These are phyloP conservation scores for Monilinia polystroma DNA, from an alignment of 2,329 filamentous ascomycete species.

Conservation along the genomic window DNA sequence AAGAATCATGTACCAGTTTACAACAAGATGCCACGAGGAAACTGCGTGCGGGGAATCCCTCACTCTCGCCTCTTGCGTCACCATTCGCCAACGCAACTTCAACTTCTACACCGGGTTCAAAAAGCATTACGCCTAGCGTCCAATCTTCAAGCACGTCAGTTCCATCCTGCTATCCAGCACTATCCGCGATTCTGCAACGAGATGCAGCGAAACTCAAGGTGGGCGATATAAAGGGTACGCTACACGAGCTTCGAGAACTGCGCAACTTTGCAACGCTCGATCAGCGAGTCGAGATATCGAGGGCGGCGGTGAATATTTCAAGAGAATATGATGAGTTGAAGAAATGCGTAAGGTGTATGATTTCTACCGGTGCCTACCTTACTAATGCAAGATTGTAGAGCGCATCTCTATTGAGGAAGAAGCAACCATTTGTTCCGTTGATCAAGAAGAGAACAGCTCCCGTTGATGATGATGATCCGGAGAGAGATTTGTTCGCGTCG, in stretches of 20 bases:
- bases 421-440: background rate
- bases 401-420: background rate
- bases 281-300: background rate
- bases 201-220: background rate
- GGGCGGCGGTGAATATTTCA: background rate
- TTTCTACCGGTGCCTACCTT: background rate
- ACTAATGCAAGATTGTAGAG: background rate
- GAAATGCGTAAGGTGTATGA: background rate
- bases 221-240: background rate
- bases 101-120: background rate
- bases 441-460: too few relatives aligned
- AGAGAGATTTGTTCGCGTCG: too few relatives aligned
- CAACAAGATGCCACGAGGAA: background rate
- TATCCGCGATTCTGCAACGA: background rate
- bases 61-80: background rate
- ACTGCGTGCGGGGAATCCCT: background rate
- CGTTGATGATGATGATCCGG: too few relatives aligned
- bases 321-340: background rate
- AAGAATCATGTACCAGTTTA: background rate
- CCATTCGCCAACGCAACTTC: background rate
- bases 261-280: background rate
- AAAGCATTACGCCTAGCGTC: background rate
- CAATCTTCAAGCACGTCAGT: too few relatives aligned
- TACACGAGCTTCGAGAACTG: background rate
- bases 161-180: background rate